Conservation (phyloP, 352 stramenopile genomes). For the Thraustochytrium sp. region DNA sequence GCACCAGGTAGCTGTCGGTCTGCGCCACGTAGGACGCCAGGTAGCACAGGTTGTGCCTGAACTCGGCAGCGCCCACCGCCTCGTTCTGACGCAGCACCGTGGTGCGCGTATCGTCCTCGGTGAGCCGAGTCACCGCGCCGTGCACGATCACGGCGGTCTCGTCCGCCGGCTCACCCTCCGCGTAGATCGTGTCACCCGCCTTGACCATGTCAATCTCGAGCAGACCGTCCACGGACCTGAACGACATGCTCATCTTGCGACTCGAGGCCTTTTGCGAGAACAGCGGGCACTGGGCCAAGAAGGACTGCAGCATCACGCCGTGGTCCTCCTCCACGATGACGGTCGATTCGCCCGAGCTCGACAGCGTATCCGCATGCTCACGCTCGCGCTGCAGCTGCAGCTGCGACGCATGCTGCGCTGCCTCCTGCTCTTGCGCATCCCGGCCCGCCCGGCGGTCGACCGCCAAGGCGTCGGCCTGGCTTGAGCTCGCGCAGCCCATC, state of each 20-base stretch:
- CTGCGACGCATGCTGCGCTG: too few relatives aligned
- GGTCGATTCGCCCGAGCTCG: background rate
- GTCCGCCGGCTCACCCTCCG: background rate
- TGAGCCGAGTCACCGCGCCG: background rate
- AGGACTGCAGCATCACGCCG: background rate
- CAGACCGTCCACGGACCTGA: background rate
- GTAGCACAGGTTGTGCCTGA: background rate
- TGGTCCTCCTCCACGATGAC: background rate
- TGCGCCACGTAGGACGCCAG: background rate
- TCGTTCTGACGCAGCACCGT: background rate
- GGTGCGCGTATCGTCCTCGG: background rate
- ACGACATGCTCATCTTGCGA: background rate
- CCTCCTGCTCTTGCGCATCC: too few relatives aligned
- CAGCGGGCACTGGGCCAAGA: background rate
- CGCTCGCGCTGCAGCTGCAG: too few relatives aligned
- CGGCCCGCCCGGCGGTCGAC: too few relatives aligned
- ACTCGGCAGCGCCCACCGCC: background rate
- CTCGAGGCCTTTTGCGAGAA: background rate
- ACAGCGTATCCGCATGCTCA: too few relatives aligned
- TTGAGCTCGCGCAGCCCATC: background rate
- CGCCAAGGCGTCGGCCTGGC: too few relatives aligned
- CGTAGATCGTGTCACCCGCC: background rate
- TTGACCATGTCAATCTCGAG: background rate
- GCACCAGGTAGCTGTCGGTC: background rate
- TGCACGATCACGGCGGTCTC: background rate